Evolutionary conservation across 2,329 filamentous ascomycete species (phyloP).

Genomic region (Fusarium dlaminii): DNA sequence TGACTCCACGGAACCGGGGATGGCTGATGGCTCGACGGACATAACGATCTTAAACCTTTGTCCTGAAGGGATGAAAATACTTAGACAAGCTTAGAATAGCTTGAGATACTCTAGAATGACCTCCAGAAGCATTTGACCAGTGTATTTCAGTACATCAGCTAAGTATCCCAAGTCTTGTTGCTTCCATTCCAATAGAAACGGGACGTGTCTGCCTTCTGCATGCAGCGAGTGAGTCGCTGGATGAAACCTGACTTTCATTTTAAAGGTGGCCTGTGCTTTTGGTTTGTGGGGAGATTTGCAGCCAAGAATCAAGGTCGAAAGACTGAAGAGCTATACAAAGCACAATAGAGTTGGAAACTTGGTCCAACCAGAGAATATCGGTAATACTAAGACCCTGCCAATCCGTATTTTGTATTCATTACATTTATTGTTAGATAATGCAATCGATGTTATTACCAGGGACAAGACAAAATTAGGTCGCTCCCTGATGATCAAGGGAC

Average conservation of each 20-base stretch:
- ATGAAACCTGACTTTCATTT: conserved; percentile 14
- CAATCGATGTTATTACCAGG: not conserved
- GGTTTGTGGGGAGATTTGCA: conserved; percentile 29
- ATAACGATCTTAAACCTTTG: not conserved
- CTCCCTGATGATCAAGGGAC: not conserved
- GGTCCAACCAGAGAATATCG: not conserved
- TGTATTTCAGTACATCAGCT: too few species aligned
- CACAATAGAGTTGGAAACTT: conserved; percentile 2
- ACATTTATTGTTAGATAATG: not conserved
- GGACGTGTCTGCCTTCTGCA: conserved; percentile 9
- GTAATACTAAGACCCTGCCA: not conserved
- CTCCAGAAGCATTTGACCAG: not conserved
- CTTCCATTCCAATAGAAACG: not conserved
- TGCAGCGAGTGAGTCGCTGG: conserved; percentile 31
- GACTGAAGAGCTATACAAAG: not conserved
- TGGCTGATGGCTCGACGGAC: not conserved
- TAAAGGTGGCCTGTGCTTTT: conserved; percentile 29
- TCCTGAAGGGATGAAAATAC: not conserved
- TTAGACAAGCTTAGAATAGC: not conserved
- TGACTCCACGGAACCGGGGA: conserved; percentile 25
- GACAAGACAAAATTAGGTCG: not conserved
- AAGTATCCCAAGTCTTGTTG: not conserved
- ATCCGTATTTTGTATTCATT: too few species aligned
- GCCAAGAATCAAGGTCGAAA: conserved; percentile 16
- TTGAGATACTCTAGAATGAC: not conserved